These are phyloP conservation scores for Pterocarpus macrocarpus DNA, from an alignment of 306 rosid species.

Conservation along the genomic window DNA sequence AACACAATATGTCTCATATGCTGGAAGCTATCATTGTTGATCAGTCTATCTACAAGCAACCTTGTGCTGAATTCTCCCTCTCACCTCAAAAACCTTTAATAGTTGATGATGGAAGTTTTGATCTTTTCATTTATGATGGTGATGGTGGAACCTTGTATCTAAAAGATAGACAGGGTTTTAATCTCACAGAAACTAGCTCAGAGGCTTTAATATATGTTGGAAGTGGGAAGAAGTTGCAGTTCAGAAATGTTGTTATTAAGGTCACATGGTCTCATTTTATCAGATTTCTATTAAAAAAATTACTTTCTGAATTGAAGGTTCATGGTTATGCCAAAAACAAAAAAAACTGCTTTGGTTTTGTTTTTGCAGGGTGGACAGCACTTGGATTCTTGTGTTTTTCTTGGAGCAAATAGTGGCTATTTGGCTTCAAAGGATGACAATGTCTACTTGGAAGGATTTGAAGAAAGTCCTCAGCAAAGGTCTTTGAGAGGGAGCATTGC, in stretches of 20 bases:
- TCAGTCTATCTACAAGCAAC: conserved; percentile 76
- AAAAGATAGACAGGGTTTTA: conserved; percentile 67
- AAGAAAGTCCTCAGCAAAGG: conserved; percentile 51
- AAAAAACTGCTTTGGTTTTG: conserved; percentile 38
- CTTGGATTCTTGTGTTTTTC: conserved; percentile 90
- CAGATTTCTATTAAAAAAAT: conserved; percentile 7
- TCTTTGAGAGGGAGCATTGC: conserved; percentile 53
- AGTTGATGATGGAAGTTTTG: conserved; percentile 77
- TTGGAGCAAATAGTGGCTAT: conserved; percentile 92
- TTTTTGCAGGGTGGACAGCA: conserved; percentile 71
- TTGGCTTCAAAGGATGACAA: conserved; percentile 73
- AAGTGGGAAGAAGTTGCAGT: conserved; percentile 88
- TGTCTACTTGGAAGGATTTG: conserved; percentile 67
- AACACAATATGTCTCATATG: conserved; percentile 55
- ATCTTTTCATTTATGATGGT: conserved; percentile 90
- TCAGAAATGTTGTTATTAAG: conserved; percentile 88
- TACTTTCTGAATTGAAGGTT: conserved; percentile 16
- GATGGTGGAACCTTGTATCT: conserved; percentile 78
- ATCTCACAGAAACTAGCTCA: conserved; percentile 64
- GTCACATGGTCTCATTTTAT: conserved; percentile 49
- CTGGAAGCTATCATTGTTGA: conserved; percentile 73
- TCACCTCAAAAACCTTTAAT: conserved; percentile 84
- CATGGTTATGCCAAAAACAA: conserved; percentile 24
- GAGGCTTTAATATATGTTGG: conserved; percentile 89
- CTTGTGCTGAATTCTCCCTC: conserved; percentile 70